These are phyloP conservation scores for Lentinula detonsa DNA, from an alignment of 768 basidiomycete genomes.

Conservation along the genomic window DNA sequence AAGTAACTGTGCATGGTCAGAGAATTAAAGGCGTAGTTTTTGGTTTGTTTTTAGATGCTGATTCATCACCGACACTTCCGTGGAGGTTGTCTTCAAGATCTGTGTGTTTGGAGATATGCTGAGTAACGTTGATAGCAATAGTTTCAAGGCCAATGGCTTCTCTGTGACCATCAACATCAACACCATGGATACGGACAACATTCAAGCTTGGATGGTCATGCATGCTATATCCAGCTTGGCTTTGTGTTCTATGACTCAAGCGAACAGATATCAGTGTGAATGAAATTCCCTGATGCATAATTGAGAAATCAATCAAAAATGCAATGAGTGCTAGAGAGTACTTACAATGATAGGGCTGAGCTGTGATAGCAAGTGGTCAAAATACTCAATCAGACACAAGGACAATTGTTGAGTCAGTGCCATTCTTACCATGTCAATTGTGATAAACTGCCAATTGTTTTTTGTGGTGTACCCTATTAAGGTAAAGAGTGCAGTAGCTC, in stretches of 20 bases:
- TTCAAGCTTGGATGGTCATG: not conserved
- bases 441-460: not conserved
- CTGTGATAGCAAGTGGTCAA: not conserved
- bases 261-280: conserved; percentile 2
- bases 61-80: not conserved
- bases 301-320: not conserved
- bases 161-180: not conserved
- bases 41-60: not conserved
- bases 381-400: not conserved
- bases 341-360: not conserved
- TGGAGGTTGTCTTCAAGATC: not conserved
- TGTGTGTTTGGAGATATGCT: not conserved
- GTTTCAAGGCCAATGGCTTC: not conserved
- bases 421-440: not conserved
- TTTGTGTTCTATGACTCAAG: not conserved
- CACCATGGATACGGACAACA: not conserved
- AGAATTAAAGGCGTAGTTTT: not conserved
- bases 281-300: not conserved
- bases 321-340: not conserved
- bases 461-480: not conserved
- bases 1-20: too few species aligned
- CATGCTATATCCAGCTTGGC: not conserved
- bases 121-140: not conserved
- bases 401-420: not conserved
- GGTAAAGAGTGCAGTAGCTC: not conserved